Conservation (phyloP, 2,329 filamentous ascomycete species). For the Saccharata proteae region DNA sequence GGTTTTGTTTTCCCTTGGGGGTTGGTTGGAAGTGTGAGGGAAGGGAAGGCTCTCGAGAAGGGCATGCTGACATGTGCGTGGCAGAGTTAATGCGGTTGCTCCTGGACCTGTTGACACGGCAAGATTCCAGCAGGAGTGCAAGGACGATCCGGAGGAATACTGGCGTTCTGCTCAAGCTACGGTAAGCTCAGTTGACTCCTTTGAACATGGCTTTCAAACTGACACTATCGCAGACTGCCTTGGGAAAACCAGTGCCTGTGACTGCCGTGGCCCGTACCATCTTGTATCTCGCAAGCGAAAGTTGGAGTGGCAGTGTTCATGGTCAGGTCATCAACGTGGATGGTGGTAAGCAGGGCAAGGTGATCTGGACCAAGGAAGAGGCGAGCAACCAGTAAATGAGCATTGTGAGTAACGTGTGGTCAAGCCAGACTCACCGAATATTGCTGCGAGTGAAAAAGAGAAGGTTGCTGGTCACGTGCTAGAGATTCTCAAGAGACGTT, state of each 20-base stretch:
- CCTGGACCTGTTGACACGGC: constrained; percentile 34
- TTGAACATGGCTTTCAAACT: not conserved
- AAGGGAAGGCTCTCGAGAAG: too few species aligned
- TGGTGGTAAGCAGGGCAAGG: constrained; percentile 33
- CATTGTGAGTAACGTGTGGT: too few species aligned
- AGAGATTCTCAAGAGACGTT: too few species aligned
- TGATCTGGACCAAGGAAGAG: constrained; percentile 28
- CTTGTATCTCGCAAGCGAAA: constrained; percentile 35
- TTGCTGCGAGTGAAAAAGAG: too few species aligned
- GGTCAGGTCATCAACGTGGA: constrained; percentile 35
- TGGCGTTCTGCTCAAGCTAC: constrained; percentile 34
- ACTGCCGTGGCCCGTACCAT: constrained; percentile 33
- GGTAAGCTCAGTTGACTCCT: constrained; percentile 11
- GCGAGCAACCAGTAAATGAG: not conserved
- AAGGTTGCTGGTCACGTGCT: too few species aligned
- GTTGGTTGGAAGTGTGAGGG: too few species aligned
- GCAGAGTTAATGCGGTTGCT: constrained; percentile 34
- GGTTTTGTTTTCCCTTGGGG: not conserved
- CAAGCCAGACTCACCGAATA: too few species aligned
- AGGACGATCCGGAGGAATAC: constrained; percentile 24
- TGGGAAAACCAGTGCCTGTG: constrained; percentile 26
- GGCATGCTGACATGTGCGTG: too few species aligned
- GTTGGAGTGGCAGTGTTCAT: constrained; percentile 32
- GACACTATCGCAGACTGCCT: constrained; percentile 17
- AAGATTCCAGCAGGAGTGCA: constrained; percentile 31